Base-by-base conservation (phyloP, 441 rosid species). In the Theobroma grandiflorum region DNA sequence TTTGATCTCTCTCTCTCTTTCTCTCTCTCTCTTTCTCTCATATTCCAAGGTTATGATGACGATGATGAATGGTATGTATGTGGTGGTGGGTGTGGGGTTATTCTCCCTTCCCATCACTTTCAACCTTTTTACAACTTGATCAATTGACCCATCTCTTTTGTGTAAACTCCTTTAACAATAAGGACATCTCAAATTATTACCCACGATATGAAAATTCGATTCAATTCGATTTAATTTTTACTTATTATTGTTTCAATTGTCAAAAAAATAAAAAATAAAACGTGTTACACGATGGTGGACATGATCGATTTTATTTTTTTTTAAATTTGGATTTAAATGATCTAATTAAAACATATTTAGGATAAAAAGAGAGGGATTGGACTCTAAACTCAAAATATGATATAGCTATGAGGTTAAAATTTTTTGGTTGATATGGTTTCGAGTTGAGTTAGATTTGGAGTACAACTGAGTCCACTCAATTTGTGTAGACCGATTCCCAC, bases 101-200 rank as follows among this genome's bases (percentile, higher is more conserved):
- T 85, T 84, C 88, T 83, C 85, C 74, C 15, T 80, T 71, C 64
- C 38, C 6, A 88, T 91, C 92, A 26, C 82, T 88, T 85, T 91
- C 95, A 86, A 86, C 81, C 93, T 88, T 89, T 87, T 89, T 88
- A 79, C 80, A 76, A 82, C 77, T 76, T 82, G 79, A 82, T 71
- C 61, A 84, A 75, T 45, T 81, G 78, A 80, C 69, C 52, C 40
- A 53, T 37, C 73, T 20, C 1, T 4, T 10, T 42, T 2, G 22
- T 40, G 49, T 50, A 22, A 43, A 47, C 68, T 50, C 62, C 59
- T 63, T 61, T 47, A 14, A 9, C 49, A 31, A 26, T 9, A 72
- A 4, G 6, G 35, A 55, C 64, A 37, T 37, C 35, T 11, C 49
- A 26, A 26, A 26, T 26, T 26, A 26, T 26, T 26, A 26, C 0